These are phyloP conservation scores for Adansonia gregorii DNA, from an alignment of 441 rosid species.

Conservation along the genomic window DNA sequence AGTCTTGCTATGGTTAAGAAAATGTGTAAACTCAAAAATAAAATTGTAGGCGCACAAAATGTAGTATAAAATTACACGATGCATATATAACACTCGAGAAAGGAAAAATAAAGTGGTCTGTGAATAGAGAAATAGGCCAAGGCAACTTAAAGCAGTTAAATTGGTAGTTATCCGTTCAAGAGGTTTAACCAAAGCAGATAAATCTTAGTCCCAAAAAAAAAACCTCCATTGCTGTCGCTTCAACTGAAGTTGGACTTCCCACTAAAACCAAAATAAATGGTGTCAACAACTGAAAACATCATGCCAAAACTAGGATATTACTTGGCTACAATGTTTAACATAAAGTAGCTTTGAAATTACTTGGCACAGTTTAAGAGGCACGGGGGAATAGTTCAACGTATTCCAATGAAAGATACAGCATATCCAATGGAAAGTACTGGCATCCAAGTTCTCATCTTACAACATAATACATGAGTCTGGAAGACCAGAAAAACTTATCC, in stretches of 20 bases:
- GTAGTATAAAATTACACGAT: neutral
- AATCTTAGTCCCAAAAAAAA: neutral
- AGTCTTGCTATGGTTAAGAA: neutral
- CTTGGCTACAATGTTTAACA: neutral
- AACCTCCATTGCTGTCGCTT: neutral
- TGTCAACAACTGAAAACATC: neutral
- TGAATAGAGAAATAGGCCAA: neutral
- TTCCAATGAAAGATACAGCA: neutral
- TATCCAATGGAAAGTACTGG: neutral
- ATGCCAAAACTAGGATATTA: neutral
- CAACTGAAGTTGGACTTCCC: neutral
- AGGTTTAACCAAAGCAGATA: neutral
- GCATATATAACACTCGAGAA: neutral
- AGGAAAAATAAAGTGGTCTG: neutral
- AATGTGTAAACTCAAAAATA: neutral
- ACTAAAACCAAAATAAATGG: neutral
- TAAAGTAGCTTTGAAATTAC: neutral
- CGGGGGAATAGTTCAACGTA: neutral
- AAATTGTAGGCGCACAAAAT: neutral
- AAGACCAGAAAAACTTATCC: neutral
- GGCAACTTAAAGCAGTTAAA: slow-evolving; percentile 8
- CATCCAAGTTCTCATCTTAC: neutral
- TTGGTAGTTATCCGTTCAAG: neutral
- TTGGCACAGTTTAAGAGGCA: neutral
- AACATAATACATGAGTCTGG: neutral